phyloP scores from a whole-genome alignment of 345 rosid species.

The Pistacia vera region DNA sequence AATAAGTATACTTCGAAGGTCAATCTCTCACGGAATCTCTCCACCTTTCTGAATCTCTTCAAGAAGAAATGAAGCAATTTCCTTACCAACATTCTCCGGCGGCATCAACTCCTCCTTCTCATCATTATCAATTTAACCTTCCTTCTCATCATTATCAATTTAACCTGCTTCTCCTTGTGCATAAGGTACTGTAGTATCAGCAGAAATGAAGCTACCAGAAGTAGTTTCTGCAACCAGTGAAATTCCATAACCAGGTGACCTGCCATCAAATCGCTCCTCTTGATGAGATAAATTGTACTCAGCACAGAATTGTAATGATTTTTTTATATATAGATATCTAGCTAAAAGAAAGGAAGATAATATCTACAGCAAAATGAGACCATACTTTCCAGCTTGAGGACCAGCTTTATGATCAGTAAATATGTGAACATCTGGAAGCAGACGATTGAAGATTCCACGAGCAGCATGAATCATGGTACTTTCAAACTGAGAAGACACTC shows the following conservation, averaged over 20 bases:
- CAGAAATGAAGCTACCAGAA: conserved; percentile 80
- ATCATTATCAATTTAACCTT: conserved; percentile 53
- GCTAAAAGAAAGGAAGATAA: neutral
- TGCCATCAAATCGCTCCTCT: conserved; percentile 35
- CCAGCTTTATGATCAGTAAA: conserved; percentile 71
- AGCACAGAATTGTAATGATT: neutral
- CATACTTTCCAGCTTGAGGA: conserved; percentile 90
- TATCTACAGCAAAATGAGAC: neutral
- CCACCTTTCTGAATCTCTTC: conserved; percentile 92
- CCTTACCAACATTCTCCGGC: conserved; percentile 77
- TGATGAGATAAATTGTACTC: conserved; percentile 11
- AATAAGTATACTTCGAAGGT: no score
- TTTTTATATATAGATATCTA: neutral
- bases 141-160: conserved; percentile 54
- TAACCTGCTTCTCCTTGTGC: conserved; percentile 48
- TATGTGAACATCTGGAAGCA: conserved; percentile 91
- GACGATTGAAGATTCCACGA: conserved; percentile 84
- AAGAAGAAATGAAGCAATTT: conserved; percentile 81
- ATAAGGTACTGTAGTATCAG: conserved; percentile 69
- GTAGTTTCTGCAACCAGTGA: conserved; percentile 91
- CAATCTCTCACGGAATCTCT: no score
- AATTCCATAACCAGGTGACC: conserved; percentile 94
- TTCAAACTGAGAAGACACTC: conserved; percentile 74
- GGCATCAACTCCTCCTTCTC: conserved; percentile 55
- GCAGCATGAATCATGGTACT: conserved; percentile 77